A percentile compares a stretch with the other conserved stretches of the same genome.
Evolutionary conservation across 139 green algal species (phyloP).

Genomic region (Chlorella sp.): DNA sequence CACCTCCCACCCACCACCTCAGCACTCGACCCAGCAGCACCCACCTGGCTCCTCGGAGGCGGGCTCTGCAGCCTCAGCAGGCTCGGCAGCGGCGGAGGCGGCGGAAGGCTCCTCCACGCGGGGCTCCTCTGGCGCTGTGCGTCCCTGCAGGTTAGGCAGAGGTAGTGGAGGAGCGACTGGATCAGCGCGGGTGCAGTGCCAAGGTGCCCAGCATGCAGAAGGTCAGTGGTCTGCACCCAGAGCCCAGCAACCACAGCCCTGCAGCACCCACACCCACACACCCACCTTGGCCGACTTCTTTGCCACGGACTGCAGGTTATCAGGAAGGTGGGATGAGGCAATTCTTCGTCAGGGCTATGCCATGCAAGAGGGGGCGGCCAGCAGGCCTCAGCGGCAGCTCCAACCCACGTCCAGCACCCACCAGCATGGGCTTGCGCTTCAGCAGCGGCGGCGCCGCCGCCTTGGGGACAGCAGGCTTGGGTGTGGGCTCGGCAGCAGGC

Average conservation of each 20-base stretch:
- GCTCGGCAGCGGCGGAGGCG: no score
- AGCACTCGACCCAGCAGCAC: background rate
- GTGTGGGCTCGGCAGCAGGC: background rate
- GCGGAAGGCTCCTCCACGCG: no score
- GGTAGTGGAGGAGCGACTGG: background rate
- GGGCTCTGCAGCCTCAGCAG: no score
- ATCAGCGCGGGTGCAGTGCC: no score
- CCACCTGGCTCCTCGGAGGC: background rate
- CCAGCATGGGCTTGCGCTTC: slow-evolving; percentile 8
- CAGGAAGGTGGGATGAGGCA: background rate
- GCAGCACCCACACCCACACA: background rate
- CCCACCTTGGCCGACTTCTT: slow-evolving; percentile 15
- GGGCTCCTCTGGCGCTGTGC: background rate
- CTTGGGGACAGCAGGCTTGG: no score
- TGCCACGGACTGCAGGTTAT: background rate
- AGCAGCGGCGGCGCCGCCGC: background rate
- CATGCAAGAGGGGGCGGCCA: no score
- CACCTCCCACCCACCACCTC: no score
- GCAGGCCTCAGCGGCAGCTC: background rate
- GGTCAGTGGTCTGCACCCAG: no score
- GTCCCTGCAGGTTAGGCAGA: background rate
- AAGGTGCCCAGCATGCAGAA: no score
- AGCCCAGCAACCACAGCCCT: no score
- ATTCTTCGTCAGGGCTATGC: no score
- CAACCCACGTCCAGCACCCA: background rate